These are phyloP conservation scores for Malus hybrid DNA, from an alignment of 331 rosid species.

Conservation along the genomic window DNA sequence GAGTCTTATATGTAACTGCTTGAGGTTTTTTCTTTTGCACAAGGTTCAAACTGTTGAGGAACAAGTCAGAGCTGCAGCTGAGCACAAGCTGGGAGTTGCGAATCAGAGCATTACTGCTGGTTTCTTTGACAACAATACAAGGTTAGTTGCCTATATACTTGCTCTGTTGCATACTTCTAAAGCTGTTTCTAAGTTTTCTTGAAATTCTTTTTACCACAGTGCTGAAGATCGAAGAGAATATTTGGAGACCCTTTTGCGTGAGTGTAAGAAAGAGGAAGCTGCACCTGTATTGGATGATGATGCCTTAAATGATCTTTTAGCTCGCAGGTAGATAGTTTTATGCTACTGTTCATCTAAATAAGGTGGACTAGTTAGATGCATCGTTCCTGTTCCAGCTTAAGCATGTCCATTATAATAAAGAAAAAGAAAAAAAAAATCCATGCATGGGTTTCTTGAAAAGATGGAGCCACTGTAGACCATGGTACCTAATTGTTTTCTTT, in stretches of 20 bases:
- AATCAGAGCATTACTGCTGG: conserved; percentile 99
- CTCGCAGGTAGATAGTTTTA: conserved; percentile 69
- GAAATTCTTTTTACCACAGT: conserved; percentile 38
- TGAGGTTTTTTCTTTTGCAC: conserved; percentile 11
- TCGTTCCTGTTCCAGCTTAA: conserved; percentile 11
- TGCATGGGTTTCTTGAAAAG: background rate
- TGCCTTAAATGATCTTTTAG: conserved; percentile 84
- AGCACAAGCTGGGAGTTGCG: conserved; percentile 98
- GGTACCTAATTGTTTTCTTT: background rate
- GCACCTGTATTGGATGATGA: conserved; percentile 97
- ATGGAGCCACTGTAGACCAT: background rate
- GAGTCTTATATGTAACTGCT: conserved; percentile 11
- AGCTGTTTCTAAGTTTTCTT: conserved; percentile 16
- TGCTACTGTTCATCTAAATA: conserved; percentile 1
- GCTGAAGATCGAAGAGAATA: conserved; percentile 99
- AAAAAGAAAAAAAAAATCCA: background rate
- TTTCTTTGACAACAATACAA: conserved; percentile 96
- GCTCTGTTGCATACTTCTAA: conserved; percentile 1
- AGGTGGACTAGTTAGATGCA: background rate
- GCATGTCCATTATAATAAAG: background rate
- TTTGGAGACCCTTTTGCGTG: conserved; percentile 92
- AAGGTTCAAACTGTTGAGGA: conserved; percentile 99
- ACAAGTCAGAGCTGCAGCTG: conserved; percentile 99
- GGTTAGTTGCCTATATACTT: conserved; percentile 29
- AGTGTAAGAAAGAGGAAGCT: conserved; percentile 97